Base-by-base conservation (phyloP, 83 land plant species). In the Picea abies region DNA sequence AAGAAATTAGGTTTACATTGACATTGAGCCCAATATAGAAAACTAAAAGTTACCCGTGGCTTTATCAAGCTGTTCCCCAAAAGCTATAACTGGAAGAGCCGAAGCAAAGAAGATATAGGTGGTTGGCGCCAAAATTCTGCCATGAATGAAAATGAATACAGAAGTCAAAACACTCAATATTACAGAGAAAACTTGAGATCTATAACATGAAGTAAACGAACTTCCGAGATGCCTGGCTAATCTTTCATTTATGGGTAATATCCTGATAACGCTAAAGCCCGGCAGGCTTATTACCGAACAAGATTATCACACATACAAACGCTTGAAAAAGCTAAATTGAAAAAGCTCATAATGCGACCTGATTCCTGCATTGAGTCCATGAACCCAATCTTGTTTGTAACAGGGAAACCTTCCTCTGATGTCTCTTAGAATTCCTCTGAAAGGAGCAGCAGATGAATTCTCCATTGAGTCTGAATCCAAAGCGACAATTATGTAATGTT, bases 61-160 rank as follows among this genome's bases (percentile, higher is more conserved):
- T 68, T 86, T 85, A 71, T 89, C 89, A 72, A 96, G 83, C 82
- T 96, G 98, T 81, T 96, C 96, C 25, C 98, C 96, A 87, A 96
- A 96, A 61, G 95, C 88, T 76, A 96, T 91, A n/a, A 96, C 98
- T 5, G 95, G 96, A 68, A 96, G 88, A 8, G 96, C 96, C 67
- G 96, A 94, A 58, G 96, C 98, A 84, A 95, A 95, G 84, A 96
- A 92, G 35, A 96, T 96, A 35, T 94, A 96, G 16, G 84, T 79
- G 11, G 93, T 94, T 67, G 98, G 96, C 63, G 96, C 96, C 61
- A 96, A 87, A 66, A 96, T 94, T 82, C 96, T 96, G 68, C 60
- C 5, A 65, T 65, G 25, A 65, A 16, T 49, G 56, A 49, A 47
- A 49, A 49, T 10, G 56, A 49, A 49, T 49, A 49, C 56, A 49